phyloP scores from a whole-genome alignment of 2,329 filamentous ascomycete species.

The Stemphylium vesicarium region DNA sequence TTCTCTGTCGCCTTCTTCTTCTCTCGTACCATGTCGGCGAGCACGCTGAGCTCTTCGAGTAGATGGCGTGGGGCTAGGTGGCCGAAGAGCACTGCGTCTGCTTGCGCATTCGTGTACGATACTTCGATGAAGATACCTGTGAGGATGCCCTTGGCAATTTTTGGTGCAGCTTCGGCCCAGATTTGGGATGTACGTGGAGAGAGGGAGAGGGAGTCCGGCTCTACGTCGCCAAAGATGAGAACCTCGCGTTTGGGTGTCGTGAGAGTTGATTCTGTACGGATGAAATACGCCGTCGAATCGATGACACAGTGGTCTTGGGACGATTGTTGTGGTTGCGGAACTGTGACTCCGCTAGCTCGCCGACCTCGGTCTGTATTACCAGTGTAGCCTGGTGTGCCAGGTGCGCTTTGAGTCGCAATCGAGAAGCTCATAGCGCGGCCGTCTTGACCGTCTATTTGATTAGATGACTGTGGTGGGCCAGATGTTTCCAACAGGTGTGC shows the following conservation, averaged over 20 bases:
- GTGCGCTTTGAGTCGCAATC: slow-evolving; percentile 39
- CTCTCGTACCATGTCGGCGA: slow-evolving; percentile 74
- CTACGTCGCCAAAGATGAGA: slow-evolving; percentile 93
- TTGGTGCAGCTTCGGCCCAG: slow-evolving; percentile 88
- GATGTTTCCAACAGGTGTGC: slow-evolving; percentile 49
- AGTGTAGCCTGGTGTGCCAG: slow-evolving; percentile 44
- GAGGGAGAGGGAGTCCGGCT: slow-evolving; percentile 85
- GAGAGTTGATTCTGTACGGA: slow-evolving; percentile 68
- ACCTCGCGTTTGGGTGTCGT: slow-evolving; percentile 65
- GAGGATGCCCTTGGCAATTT: slow-evolving; percentile 74
- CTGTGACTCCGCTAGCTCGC: slow-evolving; percentile 19
- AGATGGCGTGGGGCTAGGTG: slow-evolving; percentile 86
- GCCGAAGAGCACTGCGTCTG: slow-evolving; percentile 80
- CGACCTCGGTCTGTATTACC: slow-evolving; percentile 27
- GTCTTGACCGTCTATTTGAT: slow-evolving; percentile 30
- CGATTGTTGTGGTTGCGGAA: slow-evolving; percentile 27
- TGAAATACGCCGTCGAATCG: slow-evolving; percentile 92
- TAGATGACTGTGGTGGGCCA: slow-evolving; percentile 27
- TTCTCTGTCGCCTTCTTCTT: slow-evolving; percentile 47
- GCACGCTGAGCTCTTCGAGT: slow-evolving; percentile 74
- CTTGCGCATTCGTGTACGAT: slow-evolving; percentile 83
- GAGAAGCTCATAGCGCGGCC: slow-evolving; percentile 46
- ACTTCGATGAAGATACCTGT: slow-evolving; percentile 93
- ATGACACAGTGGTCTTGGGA: slow-evolving; percentile 65
- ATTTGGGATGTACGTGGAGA: slow-evolving; percentile 80